Base-by-base conservation (phyloP, 257 asterid genomes). In the Lavandula angustifolia region DNA sequence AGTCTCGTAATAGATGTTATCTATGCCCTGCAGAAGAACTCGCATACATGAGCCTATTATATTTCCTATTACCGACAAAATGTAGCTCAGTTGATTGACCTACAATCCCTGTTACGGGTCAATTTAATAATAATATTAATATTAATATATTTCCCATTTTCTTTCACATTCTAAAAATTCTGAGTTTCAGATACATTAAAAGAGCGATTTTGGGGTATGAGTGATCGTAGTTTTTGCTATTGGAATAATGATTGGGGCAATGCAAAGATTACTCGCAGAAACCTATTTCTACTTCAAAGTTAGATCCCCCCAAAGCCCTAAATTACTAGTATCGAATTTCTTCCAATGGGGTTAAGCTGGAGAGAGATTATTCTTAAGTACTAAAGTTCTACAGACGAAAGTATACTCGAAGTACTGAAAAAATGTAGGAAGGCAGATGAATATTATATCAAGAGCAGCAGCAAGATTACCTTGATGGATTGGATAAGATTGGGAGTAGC, bases 1-100 rank as follows among this genome's bases (percentile, higher is more conserved):
- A 0, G 97, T 92, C 76, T 89, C 99, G 43, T 78, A 92, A 68
- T 89, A 64, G 65, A 92, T 80, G 75, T 92, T 87, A 72, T 92
- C 96, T 69, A 85, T 74, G 14, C 63, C 95, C 99, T 94, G 84
- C 42, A 56, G 49, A 43, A 43, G 41, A 61, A 3, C 69, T n/a
- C n/a, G 44, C 17, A 40, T 7, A 32, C 42, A 62, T 6, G 47
- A 55, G 47, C 54, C 55, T 56, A 34, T 6, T 5, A 41, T 33
- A 43, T 38, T 9, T 27, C 42, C 27, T 73, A 57, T 57, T 16
- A 51, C 44, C 54, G 47, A 49, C 57, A 65, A 12, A 29, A 35
- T 34, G 18, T n/a, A 64, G 33, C 38, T n/a, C n/a, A 22, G 27
- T 22, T 22, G 27, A 2, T 22, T 22, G 27, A 2, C n/a, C n/a